Conservation (phyloP, 768 basidiomycete species). For the Rubroboletus satanas region DNA sequence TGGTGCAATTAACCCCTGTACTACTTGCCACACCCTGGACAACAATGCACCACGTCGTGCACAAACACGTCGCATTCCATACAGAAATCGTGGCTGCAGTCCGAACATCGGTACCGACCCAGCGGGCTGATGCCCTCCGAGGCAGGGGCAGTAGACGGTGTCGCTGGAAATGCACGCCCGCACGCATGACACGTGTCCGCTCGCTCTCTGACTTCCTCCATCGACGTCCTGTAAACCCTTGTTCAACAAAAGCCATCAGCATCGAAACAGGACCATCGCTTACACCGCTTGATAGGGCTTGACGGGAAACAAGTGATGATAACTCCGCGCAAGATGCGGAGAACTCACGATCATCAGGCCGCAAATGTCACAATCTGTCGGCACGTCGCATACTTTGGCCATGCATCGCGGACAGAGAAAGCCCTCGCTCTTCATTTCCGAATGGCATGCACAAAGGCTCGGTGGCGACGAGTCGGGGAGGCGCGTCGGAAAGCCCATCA, state of each 20-base stretch:
- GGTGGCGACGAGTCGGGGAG: conserved; percentile 79
- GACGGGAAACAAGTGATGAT: conserved; percentile 94
- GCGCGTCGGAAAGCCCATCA: conserved; percentile 98
- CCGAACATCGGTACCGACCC: conserved; percentile 85
- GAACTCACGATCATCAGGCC: conserved; percentile 97
- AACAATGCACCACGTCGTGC: conserved; percentile 92
- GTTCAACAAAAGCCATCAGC: conserved; percentile 1
- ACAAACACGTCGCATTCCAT: conserved; percentile 95
- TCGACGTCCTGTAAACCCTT: conserved; percentile 32
- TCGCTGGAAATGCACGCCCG: conserved; percentile 60
- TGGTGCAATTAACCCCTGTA: background rate
- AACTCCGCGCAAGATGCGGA: conserved; percentile 94
- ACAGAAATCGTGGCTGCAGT: conserved; percentile 86
- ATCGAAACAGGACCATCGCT: conserved; percentile 32
- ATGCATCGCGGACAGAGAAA: conserved; percentile 94
- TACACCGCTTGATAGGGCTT: conserved; percentile 80
- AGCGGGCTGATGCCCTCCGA: conserved; percentile 75
- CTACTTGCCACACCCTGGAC: conserved; percentile 78
- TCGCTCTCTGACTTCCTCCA: conserved; percentile 37
- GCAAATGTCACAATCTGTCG: conserved; percentile 96
- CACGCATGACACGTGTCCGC: conserved; percentile 70
- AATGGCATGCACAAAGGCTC: conserved; percentile 91
- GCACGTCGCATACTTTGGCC: conserved; percentile 94
- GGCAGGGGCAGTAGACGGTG: conserved; percentile 34
- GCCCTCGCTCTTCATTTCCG: conserved; percentile 85